phyloP scores from a whole-genome alignment of 176 grass and related monocot species.

The Rhynchospora pubera region DNA sequence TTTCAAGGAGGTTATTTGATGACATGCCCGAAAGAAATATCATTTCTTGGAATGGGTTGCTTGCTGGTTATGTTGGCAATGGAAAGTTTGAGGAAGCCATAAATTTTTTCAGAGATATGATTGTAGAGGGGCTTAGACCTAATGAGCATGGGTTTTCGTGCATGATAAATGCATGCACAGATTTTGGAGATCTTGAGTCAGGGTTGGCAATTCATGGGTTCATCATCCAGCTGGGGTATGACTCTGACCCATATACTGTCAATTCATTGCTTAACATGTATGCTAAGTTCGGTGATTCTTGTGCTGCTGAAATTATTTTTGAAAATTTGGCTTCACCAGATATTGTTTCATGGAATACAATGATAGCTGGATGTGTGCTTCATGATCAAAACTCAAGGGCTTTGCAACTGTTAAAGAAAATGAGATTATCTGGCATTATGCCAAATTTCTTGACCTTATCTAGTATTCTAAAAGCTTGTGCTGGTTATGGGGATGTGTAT shows the following conservation, averaged over 20 bases:
- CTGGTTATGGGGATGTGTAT: slow-evolving; percentile 39
- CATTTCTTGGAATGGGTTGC: slow-evolving; percentile 71
- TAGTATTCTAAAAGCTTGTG: slow-evolving; percentile 67
- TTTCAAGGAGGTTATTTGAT: slow-evolving; percentile 55
- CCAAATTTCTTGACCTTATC: slow-evolving; percentile 65
- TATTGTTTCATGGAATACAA: slow-evolving; percentile 78
- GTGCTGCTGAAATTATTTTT: slow-evolving; percentile 42
- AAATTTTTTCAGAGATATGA: slow-evolving; percentile 52
- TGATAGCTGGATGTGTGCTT: slow-evolving; percentile 70
- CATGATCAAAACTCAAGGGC: slow-evolving; percentile 47
- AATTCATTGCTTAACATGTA: slow-evolving; percentile 78
- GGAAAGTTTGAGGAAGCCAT: slow-evolving; percentile 45
- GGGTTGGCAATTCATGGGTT: slow-evolving; percentile 50
- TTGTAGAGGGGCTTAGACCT: slow-evolving; percentile 30
- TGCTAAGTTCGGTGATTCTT: slow-evolving; percentile 46
- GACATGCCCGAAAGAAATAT: slow-evolving; percentile 31
- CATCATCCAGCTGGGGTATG: slow-evolving; percentile 46
- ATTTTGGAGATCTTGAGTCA: slow-evolving; percentile 31
- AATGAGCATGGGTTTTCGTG: slow-evolving; percentile 73
- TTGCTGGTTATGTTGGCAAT: slow-evolving; percentile 63
- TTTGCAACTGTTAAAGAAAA: slow-evolving; percentile 48
- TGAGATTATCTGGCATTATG: slow-evolving; percentile 48
- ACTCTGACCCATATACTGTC: slow-evolving; percentile 46
- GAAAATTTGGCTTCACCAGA: slow-evolving; percentile 33
- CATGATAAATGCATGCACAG: slow-evolving; percentile 64